Evolutionary conservation across 129 eudicot species (phyloP).

Genomic region (Glebionis coronaria): DNA sequence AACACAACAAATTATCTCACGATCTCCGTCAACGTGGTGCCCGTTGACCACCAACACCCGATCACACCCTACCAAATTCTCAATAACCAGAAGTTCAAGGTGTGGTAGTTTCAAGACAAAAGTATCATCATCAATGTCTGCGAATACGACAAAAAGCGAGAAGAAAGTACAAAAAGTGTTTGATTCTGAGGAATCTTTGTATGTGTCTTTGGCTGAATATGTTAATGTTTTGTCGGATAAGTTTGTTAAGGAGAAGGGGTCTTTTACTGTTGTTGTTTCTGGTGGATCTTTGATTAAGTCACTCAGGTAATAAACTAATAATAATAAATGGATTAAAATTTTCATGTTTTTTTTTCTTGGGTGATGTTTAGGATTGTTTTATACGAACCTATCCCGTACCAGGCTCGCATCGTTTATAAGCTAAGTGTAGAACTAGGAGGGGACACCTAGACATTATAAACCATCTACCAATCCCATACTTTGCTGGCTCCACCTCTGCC

Average conservation of each 20-base stretch:
- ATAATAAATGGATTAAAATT: background rate
- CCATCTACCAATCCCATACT: no score
- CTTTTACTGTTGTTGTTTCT: slow-evolving; percentile 66
- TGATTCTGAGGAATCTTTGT: slow-evolving; percentile 51
- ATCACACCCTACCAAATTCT: background rate
- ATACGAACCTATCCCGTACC: no score
- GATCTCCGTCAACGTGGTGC: slow-evolving; percentile 28
- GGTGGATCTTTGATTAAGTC: slow-evolving; percentile 75
- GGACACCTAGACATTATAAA: no score
- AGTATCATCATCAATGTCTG: slow-evolving; percentile 24
- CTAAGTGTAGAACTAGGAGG: no score
- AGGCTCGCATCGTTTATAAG: no score
- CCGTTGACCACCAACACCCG: slow-evolving; percentile 29
- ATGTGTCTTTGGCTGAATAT: slow-evolving; percentile 56
- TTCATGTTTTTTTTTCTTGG: background rate
- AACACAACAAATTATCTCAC: slow-evolving; percentile 1
- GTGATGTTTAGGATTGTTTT: background rate
- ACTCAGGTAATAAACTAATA: no score
- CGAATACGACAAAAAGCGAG: slow-evolving; percentile 34
- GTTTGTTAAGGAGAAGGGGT: slow-evolving; percentile 37
- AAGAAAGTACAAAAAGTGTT: slow-evolving; percentile 45
- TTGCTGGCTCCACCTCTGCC: no score
- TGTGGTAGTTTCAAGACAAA: slow-evolving; percentile 17
- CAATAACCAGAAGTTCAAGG: slow-evolving; percentile 2
- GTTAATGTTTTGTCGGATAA: slow-evolving; percentile 48